Evolutionary conservation across 768 basidiomycete species (phyloP), one percentile per base, ranked within the genome.

Genomic region (Hydnomerulius pinastri): DNA sequence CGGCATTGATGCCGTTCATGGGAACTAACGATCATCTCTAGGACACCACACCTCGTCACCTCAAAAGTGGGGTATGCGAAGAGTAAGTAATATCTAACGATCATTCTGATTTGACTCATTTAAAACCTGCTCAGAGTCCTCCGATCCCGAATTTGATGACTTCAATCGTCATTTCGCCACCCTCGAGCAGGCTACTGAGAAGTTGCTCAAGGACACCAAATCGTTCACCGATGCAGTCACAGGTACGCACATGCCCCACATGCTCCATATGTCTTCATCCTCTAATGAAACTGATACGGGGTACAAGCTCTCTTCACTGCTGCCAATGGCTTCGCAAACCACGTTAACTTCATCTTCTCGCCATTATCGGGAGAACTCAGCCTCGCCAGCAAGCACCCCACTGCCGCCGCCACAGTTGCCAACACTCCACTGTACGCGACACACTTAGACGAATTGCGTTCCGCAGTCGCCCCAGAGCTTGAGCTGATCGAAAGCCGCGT

Each of bases 401-500:
- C 88, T 8, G 75, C 88, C 4, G 81, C 77, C 37, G 81, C 85
- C 38, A 95, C 94, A 0, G 77, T 98, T 52, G 77, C 79, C 51
- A 92, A 86, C 64, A 87, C 90, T 42, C 80, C 82, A 27, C 71
- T 77, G 43, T 93, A 91, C 62, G 79, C 87, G 57, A 73, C 74
- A 12, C 73, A 85, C 21, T 83, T 96, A 83, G 86, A 90, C 54
- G 95, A 97, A 63, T 76, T 99, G 55, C 81, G 84, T 47, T 71
- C 85, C 25, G 75, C 89, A 11, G 77, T 98, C 41, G 71, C 80
- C 9, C 97, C 97, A 5, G 97, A 99, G 70, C 77, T 99, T 15
- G 95, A 99, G 68, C 79, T 99, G 50, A 94, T 99, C 63, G 87
- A 94, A 55, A 87, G 83, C 54, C 78, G 95, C 55, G 82, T 99